Evolutionary conservation across 129 eudicot species (phyloP).

Genomic region (Daucus carota): DNA sequence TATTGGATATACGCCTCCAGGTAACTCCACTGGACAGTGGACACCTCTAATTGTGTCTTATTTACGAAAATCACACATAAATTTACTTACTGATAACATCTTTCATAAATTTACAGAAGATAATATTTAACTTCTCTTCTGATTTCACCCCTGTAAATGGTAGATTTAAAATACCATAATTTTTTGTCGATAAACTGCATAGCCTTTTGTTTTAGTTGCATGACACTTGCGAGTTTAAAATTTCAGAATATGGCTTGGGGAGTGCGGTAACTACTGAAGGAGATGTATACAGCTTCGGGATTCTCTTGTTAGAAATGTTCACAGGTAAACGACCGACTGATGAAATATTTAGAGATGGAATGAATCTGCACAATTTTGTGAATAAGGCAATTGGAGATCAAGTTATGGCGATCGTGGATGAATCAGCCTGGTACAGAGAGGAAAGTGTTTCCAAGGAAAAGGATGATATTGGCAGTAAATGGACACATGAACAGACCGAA

Average conservation of each 20-base stretch:
- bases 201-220: neutral
- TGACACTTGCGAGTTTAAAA: neutral
- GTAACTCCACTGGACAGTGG: neutral
- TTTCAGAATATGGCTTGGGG: constrained; percentile 23
- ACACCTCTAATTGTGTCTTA: neutral
- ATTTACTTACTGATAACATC: neutral
- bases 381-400: constrained; percentile 8
- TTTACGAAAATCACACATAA: no score
- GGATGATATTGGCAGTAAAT: neutral
- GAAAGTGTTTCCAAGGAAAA: neutral
- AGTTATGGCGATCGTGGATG: constrained; percentile 13
- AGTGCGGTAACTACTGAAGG: constrained; percentile 11
- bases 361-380: constrained; percentile 18
- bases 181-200: neutral
- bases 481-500: neutral
- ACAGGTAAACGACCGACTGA: constrained; percentile 16
- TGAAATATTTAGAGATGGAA: neutral
- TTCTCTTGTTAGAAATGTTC: constrained; percentile 18
- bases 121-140: no score
- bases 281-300: constrained; percentile 22
- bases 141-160: no score
- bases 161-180: no score
- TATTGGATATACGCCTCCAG: constrained; percentile 19
- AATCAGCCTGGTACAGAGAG: neutral
- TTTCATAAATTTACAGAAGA: no score